Percentiles rank a stretch among this genome's conserved stretches.
These are phyloP conservation scores for Solanum aculeatissimum DNA, from an alignment of 305 asterid species.

Conservation along the genomic window DNA sequence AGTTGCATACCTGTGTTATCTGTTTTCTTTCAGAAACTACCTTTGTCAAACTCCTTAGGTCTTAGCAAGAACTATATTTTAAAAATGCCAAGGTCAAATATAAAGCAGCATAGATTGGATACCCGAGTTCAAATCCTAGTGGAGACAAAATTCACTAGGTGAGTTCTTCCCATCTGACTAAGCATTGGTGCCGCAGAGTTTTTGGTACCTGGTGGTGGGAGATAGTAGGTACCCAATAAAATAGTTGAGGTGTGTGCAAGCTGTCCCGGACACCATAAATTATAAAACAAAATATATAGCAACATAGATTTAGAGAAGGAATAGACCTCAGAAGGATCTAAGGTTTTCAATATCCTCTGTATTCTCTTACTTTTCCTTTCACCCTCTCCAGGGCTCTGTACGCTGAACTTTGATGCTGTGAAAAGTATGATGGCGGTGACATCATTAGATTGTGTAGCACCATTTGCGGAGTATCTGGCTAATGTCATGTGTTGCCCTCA, in stretches of 20 bases:
- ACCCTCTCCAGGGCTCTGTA: conserved; percentile 47
- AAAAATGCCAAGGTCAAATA: background rate
- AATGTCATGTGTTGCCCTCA: conserved; percentile 97
- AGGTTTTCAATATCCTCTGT: background rate
- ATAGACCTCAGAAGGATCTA: background rate
- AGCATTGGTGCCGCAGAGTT: background rate
- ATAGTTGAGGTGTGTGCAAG: background rate
- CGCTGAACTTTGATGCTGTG: conserved; percentile 55
- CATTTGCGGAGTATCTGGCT: conserved; percentile 83
- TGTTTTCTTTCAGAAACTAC: background rate
- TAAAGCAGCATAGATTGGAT: background rate
- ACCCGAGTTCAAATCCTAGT: background rate
- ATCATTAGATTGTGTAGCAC: conserved; percentile 78
- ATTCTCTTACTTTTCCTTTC: background rate
- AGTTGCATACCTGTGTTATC: background rate
- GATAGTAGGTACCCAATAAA: background rate
- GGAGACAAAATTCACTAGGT: background rate
- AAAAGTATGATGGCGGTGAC: conserved; percentile 62
- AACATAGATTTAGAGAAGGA: background rate
- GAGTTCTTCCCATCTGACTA: background rate
- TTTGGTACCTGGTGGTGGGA: background rate
- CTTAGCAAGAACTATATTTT: background rate
- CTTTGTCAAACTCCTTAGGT: background rate
- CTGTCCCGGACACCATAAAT: background rate
- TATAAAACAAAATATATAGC: background rate